A percentile compares a stretch with the other conserved stretches of the same genome.
Conservation (phyloP, 768 basidiomycete genomes). For the Mycena venus region DNA sequence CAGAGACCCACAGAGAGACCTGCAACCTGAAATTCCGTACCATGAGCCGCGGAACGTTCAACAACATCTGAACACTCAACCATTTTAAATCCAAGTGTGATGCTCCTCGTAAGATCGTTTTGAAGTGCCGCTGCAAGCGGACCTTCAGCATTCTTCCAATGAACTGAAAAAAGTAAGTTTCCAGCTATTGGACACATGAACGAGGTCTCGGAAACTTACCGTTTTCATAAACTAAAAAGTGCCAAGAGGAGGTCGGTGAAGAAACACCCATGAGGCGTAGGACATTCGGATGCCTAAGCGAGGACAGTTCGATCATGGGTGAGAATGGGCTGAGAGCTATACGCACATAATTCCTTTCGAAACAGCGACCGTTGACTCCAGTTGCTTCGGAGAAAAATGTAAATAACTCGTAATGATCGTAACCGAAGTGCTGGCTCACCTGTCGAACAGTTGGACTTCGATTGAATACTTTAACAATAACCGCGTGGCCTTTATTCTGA, state of each 20-base stretch:
- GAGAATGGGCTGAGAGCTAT: neutral
- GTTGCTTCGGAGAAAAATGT: neutral
- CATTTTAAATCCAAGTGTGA: too few relatives aligned
- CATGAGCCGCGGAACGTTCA: too few relatives aligned
- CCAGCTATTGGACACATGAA: neutral
- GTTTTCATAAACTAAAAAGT: neutral
- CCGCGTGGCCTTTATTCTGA: neutral
- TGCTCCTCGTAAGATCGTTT: too few relatives aligned
- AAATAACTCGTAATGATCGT: neutral
- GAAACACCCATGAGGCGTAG: neutral
- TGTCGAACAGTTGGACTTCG: neutral
- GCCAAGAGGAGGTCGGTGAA: neutral
- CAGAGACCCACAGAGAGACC: neutral
- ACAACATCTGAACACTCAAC: too few relatives aligned
- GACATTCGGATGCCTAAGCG: neutral
- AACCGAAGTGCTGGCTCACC: neutral
- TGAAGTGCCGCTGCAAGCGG: neutral
- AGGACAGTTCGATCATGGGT: too few relatives aligned
- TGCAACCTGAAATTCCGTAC: neutral
- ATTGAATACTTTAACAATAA: neutral
- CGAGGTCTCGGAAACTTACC: neutral
- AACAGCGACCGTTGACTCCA: neutral
- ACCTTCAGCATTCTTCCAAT: neutral
- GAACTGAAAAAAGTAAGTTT: neutral
- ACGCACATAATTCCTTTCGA: neutral